Conservation (phyloP, 2,329 filamentous ascomycete species). For the Botrytis byssoidea region DNA sequence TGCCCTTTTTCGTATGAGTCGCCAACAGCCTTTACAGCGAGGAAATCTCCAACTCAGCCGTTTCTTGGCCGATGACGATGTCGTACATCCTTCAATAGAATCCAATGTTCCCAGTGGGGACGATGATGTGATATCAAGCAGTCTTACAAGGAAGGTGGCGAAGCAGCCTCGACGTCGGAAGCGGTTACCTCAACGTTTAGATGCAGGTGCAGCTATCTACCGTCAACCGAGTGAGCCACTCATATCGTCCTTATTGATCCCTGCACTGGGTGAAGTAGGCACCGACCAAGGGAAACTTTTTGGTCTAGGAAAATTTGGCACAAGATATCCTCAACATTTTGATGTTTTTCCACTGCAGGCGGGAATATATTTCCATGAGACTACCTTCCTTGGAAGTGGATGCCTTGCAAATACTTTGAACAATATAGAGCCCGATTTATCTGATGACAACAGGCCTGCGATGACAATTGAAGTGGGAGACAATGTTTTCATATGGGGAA, state of each 20-base stretch:
- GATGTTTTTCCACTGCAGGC: constrained; percentile 58
- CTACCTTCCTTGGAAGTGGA: constrained; percentile 58
- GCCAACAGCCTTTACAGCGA: constrained; percentile 35
- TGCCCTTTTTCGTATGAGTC: constrained; percentile 49
- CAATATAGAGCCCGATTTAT: constrained; percentile 32
- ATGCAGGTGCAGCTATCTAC: constrained; percentile 37
- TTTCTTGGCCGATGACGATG: constrained; percentile 38
- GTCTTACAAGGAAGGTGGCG: not conserved
- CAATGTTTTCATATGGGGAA: constrained; percentile 52
- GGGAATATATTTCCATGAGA: constrained; percentile 58
- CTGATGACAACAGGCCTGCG: constrained; percentile 32
- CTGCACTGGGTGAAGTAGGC: constrained; percentile 27
- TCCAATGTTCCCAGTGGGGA: not conserved
- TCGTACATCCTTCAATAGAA: constrained; percentile 24
- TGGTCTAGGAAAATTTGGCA: constrained; percentile 60
- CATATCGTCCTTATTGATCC: constrained; percentile 31
- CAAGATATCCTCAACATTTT: constrained; percentile 61
- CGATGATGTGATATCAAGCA: not conserved
- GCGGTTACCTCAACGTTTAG: constrained; percentile 33
- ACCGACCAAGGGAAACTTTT: constrained; percentile 44
- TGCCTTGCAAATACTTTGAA: constrained; percentile 43
- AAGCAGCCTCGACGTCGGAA: constrained; percentile 29
- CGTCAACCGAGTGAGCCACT: constrained; percentile 39
- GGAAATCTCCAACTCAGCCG: constrained; percentile 41
- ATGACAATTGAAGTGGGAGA: constrained; percentile 49